Base-by-base conservation (phyloP, 495 filamentous ascomycete species). In the Aspergillus incahuasiensis region DNA sequence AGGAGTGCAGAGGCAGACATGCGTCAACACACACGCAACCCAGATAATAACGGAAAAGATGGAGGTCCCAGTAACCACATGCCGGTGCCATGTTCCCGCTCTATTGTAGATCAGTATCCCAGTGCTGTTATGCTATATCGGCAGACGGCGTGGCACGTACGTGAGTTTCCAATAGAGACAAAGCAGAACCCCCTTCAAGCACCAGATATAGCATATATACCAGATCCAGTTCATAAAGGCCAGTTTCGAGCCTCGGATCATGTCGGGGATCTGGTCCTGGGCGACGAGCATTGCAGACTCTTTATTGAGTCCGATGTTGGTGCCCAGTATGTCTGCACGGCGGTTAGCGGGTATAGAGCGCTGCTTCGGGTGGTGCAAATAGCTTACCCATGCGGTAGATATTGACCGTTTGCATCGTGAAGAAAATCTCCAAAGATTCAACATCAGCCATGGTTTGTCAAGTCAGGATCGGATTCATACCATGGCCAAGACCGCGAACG, bases 151-250 rank as follows among this genome's bases (percentile, higher is more conserved):
- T 30, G 28, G 28, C 5, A 30, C 50, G 52, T 67, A 77, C 75
- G 77, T 83, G 20, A 83, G 63, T 42, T 76, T 65, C 12, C 68
- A 64, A 46, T 77, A 83, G 54, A 82, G 78, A 25, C 71, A 64
- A 39, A 72, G 65, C 55, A 80, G 69, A 52, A 74, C 71, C 6
- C 73, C 64, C 51, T 83, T 83, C 38, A 83, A 58, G 0, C 59
- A 57, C 76, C 77, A 83, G 3, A 81, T 59, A 7, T 76, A 56
- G 30, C 73, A 67, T 1, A 71, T 74, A 51, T 81, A 82, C 0
- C 67, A 58, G 6, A 72, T 68, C 78, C 78, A 80, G 3, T 74
- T 72, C 9, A 57, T 20, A 21, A 57, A 61, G 9, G 54, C 59
- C 13, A 25, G 44, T 1, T 50, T 55, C 1, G 59, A 61, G 15